Evolutionary conservation across 2,329 filamentous ascomycete species (phyloP).

Genomic region (Aspergillus amoenus): DNA sequence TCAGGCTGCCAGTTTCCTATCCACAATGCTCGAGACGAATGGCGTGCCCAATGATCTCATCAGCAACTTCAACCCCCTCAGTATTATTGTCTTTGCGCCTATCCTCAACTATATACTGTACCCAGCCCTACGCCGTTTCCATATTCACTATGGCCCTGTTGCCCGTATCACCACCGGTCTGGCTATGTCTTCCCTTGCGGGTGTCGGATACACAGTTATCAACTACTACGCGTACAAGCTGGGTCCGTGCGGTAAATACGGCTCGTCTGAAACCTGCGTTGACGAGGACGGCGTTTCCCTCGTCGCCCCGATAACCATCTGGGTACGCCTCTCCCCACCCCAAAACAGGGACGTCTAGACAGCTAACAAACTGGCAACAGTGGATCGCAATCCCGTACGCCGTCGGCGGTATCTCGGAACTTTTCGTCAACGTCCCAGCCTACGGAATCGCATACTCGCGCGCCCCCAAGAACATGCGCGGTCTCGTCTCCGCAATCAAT

Average conservation of each 20-base stretch:
- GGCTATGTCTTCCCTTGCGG: conserved; percentile 49
- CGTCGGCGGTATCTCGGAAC: conserved; percentile 38
- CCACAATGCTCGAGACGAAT: conserved; percentile 50
- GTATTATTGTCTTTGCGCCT: conserved; percentile 49
- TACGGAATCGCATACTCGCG: conserved; percentile 48
- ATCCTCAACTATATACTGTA: conserved; percentile 52
- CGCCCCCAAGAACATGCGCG: conserved; percentile 44
- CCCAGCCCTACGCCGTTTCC: conserved; percentile 42
- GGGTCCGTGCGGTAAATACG: conserved; percentile 6
- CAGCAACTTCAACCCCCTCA: conserved; percentile 52
- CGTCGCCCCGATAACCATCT: conserved; percentile 1
- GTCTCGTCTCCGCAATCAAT: conserved; percentile 43
- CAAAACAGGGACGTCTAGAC: neutral
- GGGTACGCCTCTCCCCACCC: neutral
- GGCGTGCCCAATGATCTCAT: conserved; percentile 54
- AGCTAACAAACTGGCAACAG: neutral
- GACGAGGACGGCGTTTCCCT: conserved; percentile 2
- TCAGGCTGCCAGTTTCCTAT: conserved; percentile 48
- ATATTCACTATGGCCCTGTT: conserved; percentile 50
- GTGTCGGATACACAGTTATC: conserved; percentile 20
- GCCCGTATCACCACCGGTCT: conserved; percentile 54
- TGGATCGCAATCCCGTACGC: conserved; percentile 12
- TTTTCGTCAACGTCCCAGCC: conserved; percentile 45
- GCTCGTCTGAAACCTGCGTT: conserved; percentile 1
- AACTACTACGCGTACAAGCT: conserved; percentile 11